These are phyloP conservation scores for Suillus plorans DNA, from an alignment of 768 basidiomycete species.

Conservation along the genomic window DNA sequence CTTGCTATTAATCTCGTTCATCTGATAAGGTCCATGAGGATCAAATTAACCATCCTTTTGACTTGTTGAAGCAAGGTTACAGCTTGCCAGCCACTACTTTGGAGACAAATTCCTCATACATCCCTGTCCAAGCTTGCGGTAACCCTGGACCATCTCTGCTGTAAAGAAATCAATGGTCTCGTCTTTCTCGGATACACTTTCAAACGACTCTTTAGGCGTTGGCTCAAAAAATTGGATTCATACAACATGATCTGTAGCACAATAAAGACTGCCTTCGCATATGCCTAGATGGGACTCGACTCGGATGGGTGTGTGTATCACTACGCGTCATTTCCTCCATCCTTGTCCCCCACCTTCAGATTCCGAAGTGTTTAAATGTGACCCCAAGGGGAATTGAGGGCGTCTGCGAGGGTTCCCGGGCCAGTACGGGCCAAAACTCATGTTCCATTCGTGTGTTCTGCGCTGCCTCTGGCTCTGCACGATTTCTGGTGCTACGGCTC, in stretches of 20 bases:
- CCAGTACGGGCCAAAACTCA: constrained; percentile 9
- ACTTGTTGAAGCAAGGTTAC: neutral
- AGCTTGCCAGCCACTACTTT: too few species aligned
- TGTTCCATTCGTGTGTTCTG: constrained; percentile 25
- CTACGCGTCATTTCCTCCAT: constrained; percentile 15
- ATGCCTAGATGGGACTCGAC: too few species aligned
- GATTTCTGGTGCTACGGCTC: constrained; percentile 25
- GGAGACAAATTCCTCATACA: too few species aligned
- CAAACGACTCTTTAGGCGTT: too few species aligned
- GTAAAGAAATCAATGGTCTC: too few species aligned
- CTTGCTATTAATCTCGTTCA: neutral
- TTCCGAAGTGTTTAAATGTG: constrained; percentile 5
- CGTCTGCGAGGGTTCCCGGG: constrained; percentile 1
- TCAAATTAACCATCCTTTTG: neutral
- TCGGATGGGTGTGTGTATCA: neutral
- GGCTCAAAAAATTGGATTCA: too few species aligned
- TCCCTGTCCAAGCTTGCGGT: too few species aligned
- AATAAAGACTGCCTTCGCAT: neutral
- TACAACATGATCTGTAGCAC: neutral
- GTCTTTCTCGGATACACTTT: too few species aligned
- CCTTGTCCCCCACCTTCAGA: constrained; percentile 16
- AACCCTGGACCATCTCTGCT: too few species aligned
- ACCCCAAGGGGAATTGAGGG: neutral
- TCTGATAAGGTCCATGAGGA: neutral
- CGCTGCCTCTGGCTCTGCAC: constrained; percentile 25